These are phyloP conservation scores for Suhomyces maxii DNA, from an alignment of 1,139 yeast genomes.

Conservation along the genomic window DNA sequence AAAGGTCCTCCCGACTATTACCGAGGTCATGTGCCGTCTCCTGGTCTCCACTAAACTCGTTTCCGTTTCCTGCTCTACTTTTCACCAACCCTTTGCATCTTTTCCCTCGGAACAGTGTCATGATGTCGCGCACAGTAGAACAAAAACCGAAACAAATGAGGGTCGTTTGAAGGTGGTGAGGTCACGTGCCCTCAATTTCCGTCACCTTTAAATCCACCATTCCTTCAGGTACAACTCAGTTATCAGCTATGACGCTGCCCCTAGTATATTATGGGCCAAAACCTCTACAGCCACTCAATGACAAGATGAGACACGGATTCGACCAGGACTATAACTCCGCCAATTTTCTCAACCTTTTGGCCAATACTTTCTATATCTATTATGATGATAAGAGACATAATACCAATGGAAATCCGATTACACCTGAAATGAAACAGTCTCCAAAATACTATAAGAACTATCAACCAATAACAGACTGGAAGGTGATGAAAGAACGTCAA, in stretches of 20 bases:
- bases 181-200: no score
- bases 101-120: no score
- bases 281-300: slow-evolving; percentile 48
- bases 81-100: no score
- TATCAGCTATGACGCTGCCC: slow-evolving; percentile 17
- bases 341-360: slow-evolving; percentile 63
- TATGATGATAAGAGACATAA: slow-evolving; percentile 89
- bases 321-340: slow-evolving; percentile 67
- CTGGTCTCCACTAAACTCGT: no score
- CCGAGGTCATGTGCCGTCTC: no score
- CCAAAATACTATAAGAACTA: slow-evolving; percentile 50
- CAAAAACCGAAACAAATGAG: no score
- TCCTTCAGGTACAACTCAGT: neutral
- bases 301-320: slow-evolving; percentile 76
- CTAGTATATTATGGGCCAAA: slow-evolving; percentile 31
- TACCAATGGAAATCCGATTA: slow-evolving; percentile 85
- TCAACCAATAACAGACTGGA: slow-evolving; percentile 86
- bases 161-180: no score
- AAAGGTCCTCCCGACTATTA: no score
- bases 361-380: slow-evolving; percentile 73
- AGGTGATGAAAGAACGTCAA: slow-evolving; percentile 83
- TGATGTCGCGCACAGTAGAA: no score
- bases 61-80: no score
- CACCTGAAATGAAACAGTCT: slow-evolving; percentile 48
- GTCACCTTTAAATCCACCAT: no score